Conservation (phyloP, 306 rosid species). For the Glycine latifolia region DNA sequence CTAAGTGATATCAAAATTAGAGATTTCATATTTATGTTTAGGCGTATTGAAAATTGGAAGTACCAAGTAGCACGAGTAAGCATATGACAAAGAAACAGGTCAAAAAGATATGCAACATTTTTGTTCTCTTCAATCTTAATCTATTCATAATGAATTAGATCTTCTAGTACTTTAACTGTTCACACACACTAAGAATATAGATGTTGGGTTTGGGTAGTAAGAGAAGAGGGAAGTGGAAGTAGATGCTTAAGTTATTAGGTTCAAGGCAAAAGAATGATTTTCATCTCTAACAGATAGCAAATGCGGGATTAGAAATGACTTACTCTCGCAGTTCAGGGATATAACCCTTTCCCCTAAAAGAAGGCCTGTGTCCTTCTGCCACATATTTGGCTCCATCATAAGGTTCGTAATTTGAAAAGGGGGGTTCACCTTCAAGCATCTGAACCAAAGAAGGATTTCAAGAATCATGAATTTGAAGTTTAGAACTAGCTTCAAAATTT, state of each 20-base stretch:
- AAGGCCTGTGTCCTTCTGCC: conserved; percentile 87
- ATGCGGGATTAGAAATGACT: conserved; percentile 44
- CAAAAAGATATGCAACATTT: background rate
- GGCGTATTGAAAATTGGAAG: background rate
- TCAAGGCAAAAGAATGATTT: conserved; percentile 4
- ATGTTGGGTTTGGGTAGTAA: background rate
- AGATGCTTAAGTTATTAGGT: conserved; percentile 9
- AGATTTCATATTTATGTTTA: conserved; percentile 30
- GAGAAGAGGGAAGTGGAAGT: background rate
- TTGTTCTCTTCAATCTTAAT: background rate
- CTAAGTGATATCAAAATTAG: background rate
- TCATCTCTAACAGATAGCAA: background rate
- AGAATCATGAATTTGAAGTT: conserved; percentile 19
- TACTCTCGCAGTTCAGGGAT: conserved; percentile 74
- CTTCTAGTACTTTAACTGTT: background rate
- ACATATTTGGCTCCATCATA: conserved; percentile 88
- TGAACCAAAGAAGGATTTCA: conserved; percentile 54
- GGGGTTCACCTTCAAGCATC: conserved; percentile 98
- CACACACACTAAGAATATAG: background rate
- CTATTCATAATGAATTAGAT: conserved; percentile 22
- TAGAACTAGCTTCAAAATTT: conserved; percentile 38
- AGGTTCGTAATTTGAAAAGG: conserved; percentile 79
- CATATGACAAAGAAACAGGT: background rate
- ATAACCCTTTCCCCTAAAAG: conserved; percentile 68
- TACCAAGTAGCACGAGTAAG: background rate